Conservation (phyloP, 352 stramenopile genomes). For the Phytophthora megakarya region DNA sequence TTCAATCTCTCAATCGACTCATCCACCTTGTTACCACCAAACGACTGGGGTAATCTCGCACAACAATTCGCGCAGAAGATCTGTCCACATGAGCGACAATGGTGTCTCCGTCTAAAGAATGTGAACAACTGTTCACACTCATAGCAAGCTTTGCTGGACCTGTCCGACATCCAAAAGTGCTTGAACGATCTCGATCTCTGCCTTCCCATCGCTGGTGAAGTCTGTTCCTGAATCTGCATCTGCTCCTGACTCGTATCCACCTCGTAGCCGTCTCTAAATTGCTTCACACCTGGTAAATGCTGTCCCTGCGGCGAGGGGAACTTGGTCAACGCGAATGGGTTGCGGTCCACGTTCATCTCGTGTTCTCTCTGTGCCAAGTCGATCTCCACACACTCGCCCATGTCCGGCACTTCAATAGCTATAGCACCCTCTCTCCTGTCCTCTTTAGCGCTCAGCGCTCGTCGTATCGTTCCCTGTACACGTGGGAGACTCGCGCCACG, state of each 20-base stretch:
- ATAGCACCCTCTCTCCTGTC: conserved; percentile 11
- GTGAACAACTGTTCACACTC: conserved; percentile 86
- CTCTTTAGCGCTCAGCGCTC: conserved; percentile 27
- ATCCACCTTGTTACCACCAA: conserved; percentile 76
- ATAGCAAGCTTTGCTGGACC: conserved; percentile 82
- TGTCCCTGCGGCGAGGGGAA: conserved; percentile 75
- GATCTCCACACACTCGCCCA: conserved; percentile 43
- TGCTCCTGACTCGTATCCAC: conserved; percentile 21
- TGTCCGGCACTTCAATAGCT: conserved; percentile 38
- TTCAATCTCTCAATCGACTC: conserved; percentile 74
- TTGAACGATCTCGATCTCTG: conserved; percentile 76
- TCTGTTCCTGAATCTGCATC: conserved; percentile 31
- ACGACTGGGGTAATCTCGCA: conserved; percentile 76
- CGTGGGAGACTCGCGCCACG: conserved; percentile 52
- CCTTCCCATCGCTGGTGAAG: conserved; percentile 36
- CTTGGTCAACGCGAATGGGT: conserved; percentile 67
- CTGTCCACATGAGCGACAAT: conserved; percentile 86
- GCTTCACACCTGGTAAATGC: conserved; percentile 66
- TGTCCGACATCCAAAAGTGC: conserved; percentile 91
- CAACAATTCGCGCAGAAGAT: conserved; percentile 88
- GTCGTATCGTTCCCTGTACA: conserved; percentile 51
- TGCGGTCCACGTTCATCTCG: conserved; percentile 70
- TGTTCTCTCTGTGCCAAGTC: conserved; percentile 71
- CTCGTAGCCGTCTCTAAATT: conserved; percentile 45
- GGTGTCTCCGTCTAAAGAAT: conserved; percentile 78